These are phyloP conservation scores for Talaromyces proteolyticus DNA, from an alignment of 495 filamentous ascomycete species.

Conservation along the genomic window DNA sequence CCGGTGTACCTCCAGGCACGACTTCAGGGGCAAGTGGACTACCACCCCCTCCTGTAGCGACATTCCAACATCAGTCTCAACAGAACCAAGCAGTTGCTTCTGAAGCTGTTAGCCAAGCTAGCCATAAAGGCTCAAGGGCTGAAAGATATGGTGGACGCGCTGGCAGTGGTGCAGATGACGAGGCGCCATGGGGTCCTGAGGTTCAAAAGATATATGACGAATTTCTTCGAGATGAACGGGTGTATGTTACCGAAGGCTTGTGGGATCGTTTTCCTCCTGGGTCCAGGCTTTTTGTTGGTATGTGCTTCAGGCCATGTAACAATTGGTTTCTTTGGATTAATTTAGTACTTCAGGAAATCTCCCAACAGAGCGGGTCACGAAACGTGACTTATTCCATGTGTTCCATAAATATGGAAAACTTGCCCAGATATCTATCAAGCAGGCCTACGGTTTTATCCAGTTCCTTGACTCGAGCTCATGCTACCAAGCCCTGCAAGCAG, in stretches of 20 bases:
- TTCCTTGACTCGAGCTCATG: conserved; percentile 75
- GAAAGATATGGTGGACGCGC: conserved; percentile 22
- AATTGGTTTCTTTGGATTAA: not conserved
- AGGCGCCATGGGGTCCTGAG: conserved; percentile 51
- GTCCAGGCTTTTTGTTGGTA: conserved; percentile 88
- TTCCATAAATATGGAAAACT: conserved; percentile 83
- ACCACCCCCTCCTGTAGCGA: conserved; percentile 54
- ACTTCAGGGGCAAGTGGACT: conserved; percentile 47
- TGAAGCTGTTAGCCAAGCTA: conserved; percentile 21
- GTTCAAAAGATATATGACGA: conserved; percentile 72
- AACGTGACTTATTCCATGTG: conserved; percentile 84
- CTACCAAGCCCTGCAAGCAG: conserved; percentile 60
- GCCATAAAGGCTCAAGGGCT: conserved; percentile 20
- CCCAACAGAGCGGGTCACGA: conserved; percentile 86
- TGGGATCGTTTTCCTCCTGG: conserved; percentile 90
- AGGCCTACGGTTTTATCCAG: conserved; percentile 95
- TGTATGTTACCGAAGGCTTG: conserved; percentile 78
- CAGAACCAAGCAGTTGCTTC: conserved; percentile 17
- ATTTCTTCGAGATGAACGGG: conserved; percentile 73
- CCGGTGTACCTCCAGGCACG: conserved; percentile 42
- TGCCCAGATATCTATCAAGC: conserved; percentile 94
- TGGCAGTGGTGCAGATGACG: conserved; percentile 34
- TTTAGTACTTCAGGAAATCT: conserved; percentile 65
- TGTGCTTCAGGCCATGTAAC: conserved; percentile 24
- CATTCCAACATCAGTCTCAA: conserved; percentile 39